Evolutionary conservation across 208 protist species (phyloP).

Genomic region (Naegleria gruberi): DNA sequence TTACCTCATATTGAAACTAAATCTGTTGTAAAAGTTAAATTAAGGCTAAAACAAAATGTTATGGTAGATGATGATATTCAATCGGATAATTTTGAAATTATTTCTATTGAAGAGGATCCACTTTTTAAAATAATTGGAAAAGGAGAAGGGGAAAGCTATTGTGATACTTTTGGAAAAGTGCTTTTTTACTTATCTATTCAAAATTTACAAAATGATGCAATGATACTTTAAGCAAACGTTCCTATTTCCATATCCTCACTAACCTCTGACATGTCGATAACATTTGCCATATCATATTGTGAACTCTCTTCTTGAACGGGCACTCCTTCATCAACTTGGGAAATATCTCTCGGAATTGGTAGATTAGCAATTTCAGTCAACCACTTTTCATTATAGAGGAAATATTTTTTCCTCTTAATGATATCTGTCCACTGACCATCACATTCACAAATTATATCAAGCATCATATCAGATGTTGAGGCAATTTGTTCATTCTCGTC

Average conservation of each 20-base stretch:
- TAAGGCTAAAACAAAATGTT: too few species aligned
- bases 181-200: too few species aligned
- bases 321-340: neutral
- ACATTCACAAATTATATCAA: constrained; percentile 9
- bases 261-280: neutral
- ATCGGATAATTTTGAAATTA: too few species aligned
- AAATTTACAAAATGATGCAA: too few species aligned
- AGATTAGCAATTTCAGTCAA: neutral
- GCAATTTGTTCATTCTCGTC: neutral
- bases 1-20: too few species aligned
- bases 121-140: too few species aligned
- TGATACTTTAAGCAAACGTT: too few species aligned
- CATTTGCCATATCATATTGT: neutral
- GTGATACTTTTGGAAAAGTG: too few species aligned
- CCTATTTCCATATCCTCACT: neutral
- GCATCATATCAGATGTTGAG: neutral
- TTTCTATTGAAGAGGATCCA: too few species aligned
- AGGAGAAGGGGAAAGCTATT: too few species aligned
- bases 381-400: neutral
- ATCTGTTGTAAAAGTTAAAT: too few species aligned
- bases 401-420: neutral
- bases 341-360: neutral
- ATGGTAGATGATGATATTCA: too few species aligned
- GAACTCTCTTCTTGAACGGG: neutral
- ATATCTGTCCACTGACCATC: constrained; percentile 2